Evolutionary conservation across 2,329 filamentous ascomycete species (phyloP).

Genomic region (Dactylellina drechsleri): DNA sequence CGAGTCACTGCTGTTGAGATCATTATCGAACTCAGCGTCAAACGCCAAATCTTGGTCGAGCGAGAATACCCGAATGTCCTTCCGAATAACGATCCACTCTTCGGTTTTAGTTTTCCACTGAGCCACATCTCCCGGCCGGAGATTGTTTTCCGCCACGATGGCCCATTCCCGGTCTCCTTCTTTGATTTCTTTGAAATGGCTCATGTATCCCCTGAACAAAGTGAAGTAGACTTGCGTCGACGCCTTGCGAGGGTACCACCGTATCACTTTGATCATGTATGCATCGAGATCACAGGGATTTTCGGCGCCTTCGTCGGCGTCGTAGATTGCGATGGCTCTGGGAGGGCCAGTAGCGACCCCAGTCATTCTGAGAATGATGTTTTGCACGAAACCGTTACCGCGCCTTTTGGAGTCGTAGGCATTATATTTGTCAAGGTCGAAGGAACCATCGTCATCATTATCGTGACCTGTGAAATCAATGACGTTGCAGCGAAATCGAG

Average conservation of each 20-base stretch:
- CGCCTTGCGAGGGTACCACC: not conserved
- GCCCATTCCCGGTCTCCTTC: slow-evolving; percentile 4
- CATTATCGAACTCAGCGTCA: not conserved
- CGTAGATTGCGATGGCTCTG: slow-evolving; percentile 18
- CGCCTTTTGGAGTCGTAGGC: not conserved
- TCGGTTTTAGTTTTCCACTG: not conserved
- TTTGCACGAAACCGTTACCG: not conserved
- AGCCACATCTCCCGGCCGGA: slow-evolving; percentile 1
- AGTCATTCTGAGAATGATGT: slow-evolving; percentile 19
- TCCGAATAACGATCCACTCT: not conserved
- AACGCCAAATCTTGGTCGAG: slow-evolving; percentile 5
- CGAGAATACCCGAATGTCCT: not conserved
- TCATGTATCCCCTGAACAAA: not conserved
- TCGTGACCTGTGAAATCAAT: slow-evolving; percentile 9
- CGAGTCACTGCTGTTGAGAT: not conserved
- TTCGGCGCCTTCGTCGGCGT: not conserved
- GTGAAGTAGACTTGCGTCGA: slow-evolving; percentile 6
- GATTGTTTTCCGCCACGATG: not conserved
- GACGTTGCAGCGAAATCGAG: slow-evolving; percentile 25
- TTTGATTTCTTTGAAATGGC: slow-evolving; percentile 21
- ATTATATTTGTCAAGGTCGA: too few species aligned
- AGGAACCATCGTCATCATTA: not conserved
- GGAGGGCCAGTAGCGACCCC: slow-evolving; percentile 15
- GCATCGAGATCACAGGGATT: not conserved
- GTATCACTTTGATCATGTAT: not conserved